Evolutionary conservation across 2,329 filamentous ascomycete species (phyloP).

Genomic region (Colletotrichum liaoningense): DNA sequence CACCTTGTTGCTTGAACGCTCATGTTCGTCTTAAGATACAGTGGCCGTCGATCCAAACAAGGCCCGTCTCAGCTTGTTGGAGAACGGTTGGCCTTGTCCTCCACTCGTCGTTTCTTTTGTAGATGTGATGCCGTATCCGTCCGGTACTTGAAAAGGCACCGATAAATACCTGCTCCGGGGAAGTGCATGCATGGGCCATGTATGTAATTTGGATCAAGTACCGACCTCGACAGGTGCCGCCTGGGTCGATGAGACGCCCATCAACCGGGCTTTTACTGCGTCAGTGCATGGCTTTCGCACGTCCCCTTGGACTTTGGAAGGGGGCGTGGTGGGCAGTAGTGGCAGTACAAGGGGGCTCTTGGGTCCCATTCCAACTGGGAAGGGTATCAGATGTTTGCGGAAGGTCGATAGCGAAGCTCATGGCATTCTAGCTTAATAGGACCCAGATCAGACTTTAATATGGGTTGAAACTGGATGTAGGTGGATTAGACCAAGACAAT

Average conservation of each 20-base stretch:
- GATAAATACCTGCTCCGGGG: constrained; percentile 12
- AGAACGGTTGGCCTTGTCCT: constrained; percentile 6
- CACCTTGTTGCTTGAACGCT: not conserved
- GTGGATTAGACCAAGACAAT: not conserved
- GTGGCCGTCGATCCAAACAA: constrained; percentile 10
- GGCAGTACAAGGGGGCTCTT: constrained; percentile 6
- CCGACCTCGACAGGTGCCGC: constrained; percentile 25
- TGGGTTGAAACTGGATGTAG: not conserved
- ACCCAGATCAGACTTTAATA: not conserved
- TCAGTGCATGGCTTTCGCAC: constrained; percentile 3
- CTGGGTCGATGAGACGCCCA: constrained; percentile 5
- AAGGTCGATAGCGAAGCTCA: constrained; percentile 4
- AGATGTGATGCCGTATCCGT: not conserved
- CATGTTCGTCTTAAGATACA: constrained; percentile 12
- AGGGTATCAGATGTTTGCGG: not conserved
- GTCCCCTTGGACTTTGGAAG: not conserved
- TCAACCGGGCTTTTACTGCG: constrained; percentile 13
- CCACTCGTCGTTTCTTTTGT: constrained; percentile 14
- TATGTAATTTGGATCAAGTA: constrained; percentile 30
- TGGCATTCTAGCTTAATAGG: not conserved
- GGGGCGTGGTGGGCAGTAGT: not conserved
- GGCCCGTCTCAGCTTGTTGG: constrained; percentile 22
- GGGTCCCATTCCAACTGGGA: constrained; percentile 1
- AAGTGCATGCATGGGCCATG: constrained; percentile 31
- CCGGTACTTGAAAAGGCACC: constrained; percentile 8